Evolutionary conservation across 2,329 filamentous ascomycete genomes (phyloP), one percentile per base, ranked within the genome.

Genomic region (Penicillium paneum): DNA sequence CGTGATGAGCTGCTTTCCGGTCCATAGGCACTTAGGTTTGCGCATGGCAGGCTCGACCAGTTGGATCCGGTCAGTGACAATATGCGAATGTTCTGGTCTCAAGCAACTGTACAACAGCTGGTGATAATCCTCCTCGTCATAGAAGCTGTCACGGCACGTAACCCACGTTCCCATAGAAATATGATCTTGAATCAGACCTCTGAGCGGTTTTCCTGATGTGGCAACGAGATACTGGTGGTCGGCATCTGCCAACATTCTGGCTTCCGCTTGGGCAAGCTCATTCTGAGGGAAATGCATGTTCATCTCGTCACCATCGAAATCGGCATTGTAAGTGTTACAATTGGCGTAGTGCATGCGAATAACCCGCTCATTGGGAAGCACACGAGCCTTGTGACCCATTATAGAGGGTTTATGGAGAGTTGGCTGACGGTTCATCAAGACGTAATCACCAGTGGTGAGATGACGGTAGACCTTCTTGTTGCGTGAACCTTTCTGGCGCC

Each of bases 201-300:
- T 83, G 15, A 99, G 80, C 0, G 94, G 94, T 68, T 96, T 96
- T 53, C 94, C 94, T 15, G 91, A 90, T 3, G 94, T 99, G 19
- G 89, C 90, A 32, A 92, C 96, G 34, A 99, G 83, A 70, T 99
- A 99, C 67, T 99, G 94, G 68, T 97, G 92, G 71, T 99, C 93
- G 3, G 94, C 97, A 71, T 97, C 93, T 35, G 94, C 94, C 66
- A 99, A 87, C 63, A 91, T 90, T 63, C 96, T 82, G 2, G 94
- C 94, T 76, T 99, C 94, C 2, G 93, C 90, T 64, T 94, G 83
- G 15, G 94, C 94, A 61, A 97, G 81, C 71, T 97, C 95, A 64
- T 96, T 97, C 66, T 99, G 94, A 1, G 94, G 94, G 68, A 99
- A 97, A 75, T 99, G 94, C 92, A 99, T 95, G 73, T 99, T 99